These are phyloP conservation scores for Leccinum solheimii DNA, from an alignment of 1,284 basidiomycete species.

Conservation along the genomic window DNA sequence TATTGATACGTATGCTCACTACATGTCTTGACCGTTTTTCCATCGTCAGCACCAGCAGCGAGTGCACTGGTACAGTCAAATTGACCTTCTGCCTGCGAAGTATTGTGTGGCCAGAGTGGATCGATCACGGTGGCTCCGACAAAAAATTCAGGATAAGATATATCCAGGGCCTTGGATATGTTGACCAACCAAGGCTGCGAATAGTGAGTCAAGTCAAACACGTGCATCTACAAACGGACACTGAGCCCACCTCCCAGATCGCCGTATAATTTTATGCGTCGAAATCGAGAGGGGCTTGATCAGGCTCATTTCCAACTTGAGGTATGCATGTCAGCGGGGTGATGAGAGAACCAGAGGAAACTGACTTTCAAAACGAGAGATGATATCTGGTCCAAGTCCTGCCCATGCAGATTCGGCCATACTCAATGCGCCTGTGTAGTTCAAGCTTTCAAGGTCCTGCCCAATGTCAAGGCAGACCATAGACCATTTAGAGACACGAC, in stretches of 20 bases:
- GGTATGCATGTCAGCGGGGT: conserved; percentile 1
- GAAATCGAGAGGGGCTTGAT: conserved; percentile 44
- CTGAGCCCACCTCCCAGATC: conserved; percentile 42
- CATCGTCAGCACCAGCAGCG: conserved; percentile 43
- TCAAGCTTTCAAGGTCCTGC: conserved; percentile 45
- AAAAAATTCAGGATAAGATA: conserved; percentile 41
- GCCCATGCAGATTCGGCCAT: conserved; percentile 43
- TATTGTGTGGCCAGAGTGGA: conserved; percentile 51
- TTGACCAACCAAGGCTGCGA: conserved; percentile 47
- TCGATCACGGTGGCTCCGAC: conserved; percentile 49
- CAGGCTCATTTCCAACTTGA: conserved; percentile 54
- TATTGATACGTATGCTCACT: conserved; percentile 56
- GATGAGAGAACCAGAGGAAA: neutral
- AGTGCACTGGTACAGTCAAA: conserved; percentile 49
- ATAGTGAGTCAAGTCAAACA: neutral
- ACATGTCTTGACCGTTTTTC: conserved; percentile 42
- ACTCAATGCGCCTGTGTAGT: conserved; percentile 42
- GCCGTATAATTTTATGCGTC: conserved; percentile 44
- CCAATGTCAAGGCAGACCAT: neutral
- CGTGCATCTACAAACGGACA: neutral
- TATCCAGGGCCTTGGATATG: conserved; percentile 40
- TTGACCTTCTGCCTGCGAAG: conserved; percentile 41
- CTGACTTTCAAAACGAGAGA: conserved; percentile 48
- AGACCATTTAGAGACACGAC: neutral
- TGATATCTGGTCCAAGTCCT: conserved; percentile 39